Evolutionary conservation across 192 early-diverging fungal genomes (phyloP).

Genomic region (Rhizoclosmatium globosum): DNA sequence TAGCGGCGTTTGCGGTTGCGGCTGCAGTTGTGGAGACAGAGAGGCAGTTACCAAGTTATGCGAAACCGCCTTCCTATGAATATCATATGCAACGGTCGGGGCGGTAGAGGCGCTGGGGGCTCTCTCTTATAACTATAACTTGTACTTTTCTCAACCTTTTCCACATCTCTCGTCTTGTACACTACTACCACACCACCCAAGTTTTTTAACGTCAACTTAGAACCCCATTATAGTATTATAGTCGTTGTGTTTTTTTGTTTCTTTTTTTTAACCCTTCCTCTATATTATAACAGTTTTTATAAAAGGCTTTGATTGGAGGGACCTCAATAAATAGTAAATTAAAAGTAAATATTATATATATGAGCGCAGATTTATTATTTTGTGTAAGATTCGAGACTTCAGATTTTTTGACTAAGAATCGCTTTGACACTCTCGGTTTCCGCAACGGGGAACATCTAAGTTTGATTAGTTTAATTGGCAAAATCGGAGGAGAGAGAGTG

Average conservation of each 20-base stretch:
- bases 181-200: no score
- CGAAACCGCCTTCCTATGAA: slow-evolving; percentile 36
- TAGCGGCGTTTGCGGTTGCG: slow-evolving; percentile 13
- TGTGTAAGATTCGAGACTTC: not conserved
- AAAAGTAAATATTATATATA: slow-evolving; percentile 1
- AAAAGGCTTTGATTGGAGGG: not conserved
- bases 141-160: no score
- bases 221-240: not conserved
- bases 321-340: not conserved
- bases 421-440: slow-evolving; percentile 1
- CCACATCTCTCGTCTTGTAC: no score
- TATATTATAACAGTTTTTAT: not conserved
- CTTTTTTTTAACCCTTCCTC: slow-evolving; percentile 9
- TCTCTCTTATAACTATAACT: no score
- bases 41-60: slow-evolving; percentile 24
- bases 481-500: not conserved
- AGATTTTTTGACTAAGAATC: slow-evolving; percentile 12
- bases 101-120: not conserved
- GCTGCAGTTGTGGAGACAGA: not conserved
- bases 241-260: not conserved
- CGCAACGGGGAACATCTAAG: slow-evolving; percentile 16
- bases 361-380: not conserved
- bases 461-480: not conserved
- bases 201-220: not conserved
- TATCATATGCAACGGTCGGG: slow-evolving; percentile 33